Base-by-base conservation (phyloP, 2,329 filamentous ascomycete genomes). In the Colletotrichum endophyticum region DNA sequence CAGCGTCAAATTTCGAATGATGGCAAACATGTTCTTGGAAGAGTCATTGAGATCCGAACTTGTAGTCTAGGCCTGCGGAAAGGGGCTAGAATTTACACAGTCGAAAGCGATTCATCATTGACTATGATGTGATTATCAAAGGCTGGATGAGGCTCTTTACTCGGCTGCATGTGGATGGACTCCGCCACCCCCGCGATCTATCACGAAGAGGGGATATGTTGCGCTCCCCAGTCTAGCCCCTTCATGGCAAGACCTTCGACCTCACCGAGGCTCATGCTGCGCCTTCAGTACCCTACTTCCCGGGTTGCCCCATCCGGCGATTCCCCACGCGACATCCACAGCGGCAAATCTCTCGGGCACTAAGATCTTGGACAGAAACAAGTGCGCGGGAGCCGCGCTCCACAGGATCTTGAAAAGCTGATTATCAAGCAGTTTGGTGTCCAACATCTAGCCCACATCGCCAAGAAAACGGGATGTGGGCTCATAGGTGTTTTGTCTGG, bases 381-480 rank as follows among this genome's bases (percentile, higher is more conserved):
- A 22, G 32, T 44, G 34, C 34, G 25, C 56, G n/a, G n/a, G 13
- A 32, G 15, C 9, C 16, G 53, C 11, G 13, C 22, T 19, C 34
- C 36, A 53, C 36, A 53, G 2, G 9, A 34, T 5, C 2, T 34
- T 12, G 19, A 12, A 15, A 3, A 16, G 19, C 61, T 63, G 66
- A 72, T 72, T 49, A 56, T 39, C 22, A 67, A 75, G 44, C 59
- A 28, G 5, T 28, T 57, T 4, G 3, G 57, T 39, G 49, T n/a
- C n/a, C n/a, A n/a, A 56, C 8, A 22, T 53, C 44, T 22, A 53
- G 32, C 28, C n/a, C 27, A 34, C 12, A 25, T 53, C 22, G 68
- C 53, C 69, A 75, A 72, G 72, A 8, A 39, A 19, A 28, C n/a
- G 34, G 68, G 49, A 66, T 39, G 69, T 67, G 30, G 59, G 32